Conservation (phyloP, 306 rosid species). For the Gillenia trifoliata region DNA sequence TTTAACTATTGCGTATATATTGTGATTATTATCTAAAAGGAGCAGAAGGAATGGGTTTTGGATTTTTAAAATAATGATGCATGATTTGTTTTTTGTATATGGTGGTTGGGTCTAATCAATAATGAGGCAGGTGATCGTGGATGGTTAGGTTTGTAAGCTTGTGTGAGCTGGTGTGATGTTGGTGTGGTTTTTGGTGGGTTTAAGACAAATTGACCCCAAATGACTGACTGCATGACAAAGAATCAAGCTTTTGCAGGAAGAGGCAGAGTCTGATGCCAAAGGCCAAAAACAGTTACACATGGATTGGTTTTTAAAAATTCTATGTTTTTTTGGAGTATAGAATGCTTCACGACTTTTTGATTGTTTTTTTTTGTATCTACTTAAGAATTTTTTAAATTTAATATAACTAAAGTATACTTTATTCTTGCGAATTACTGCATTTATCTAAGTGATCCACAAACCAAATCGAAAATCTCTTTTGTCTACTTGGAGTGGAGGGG, state of each 20-base stretch:
- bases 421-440: too few relatives aligned
- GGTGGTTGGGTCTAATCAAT: slow-evolving; percentile 35
- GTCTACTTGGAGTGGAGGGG: not conserved
- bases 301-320: slow-evolving; percentile 1
- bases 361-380: too few relatives aligned
- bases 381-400: too few relatives aligned
- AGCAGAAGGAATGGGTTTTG: not conserved
- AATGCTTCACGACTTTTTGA: too few relatives aligned
- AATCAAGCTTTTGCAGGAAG: not conserved
- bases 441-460: too few relatives aligned
- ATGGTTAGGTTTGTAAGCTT: slow-evolving; percentile 15
- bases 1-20: not conserved
- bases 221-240: not conserved
- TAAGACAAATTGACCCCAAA: slow-evolving; percentile 10
- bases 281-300: slow-evolving; percentile 16
- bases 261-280: slow-evolving; percentile 23
- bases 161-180: slow-evolving; percentile 27
- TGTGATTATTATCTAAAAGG: too few relatives aligned
- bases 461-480: too few relatives aligned
- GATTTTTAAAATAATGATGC: not conserved
- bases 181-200: slow-evolving; percentile 15
- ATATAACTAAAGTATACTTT: too few relatives aligned
- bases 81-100: not conserved
- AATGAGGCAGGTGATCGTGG: slow-evolving; percentile 19
- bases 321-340: too few relatives aligned